A percentile compares a stretch with the other conserved stretches of the same genome.
Evolutionary conservation across 305 asterid species (phyloP).

Genomic region (Petunia hybrid): DNA sequence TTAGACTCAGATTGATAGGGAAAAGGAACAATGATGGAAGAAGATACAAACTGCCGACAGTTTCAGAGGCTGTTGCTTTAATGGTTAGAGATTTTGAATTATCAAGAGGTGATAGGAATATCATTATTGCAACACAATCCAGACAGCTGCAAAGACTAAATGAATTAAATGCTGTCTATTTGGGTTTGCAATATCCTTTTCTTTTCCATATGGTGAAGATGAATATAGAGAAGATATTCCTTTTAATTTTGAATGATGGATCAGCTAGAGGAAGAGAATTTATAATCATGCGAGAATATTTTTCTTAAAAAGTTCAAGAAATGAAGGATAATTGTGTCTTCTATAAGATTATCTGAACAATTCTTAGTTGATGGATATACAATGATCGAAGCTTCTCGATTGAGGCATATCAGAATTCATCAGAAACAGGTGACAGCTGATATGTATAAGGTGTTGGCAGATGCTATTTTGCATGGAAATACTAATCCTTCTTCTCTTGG

Average conservation of each 20-base stretch:
- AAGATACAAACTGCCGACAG: constrained; percentile 1
- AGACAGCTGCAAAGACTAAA: neutral
- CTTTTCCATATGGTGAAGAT: constrained; percentile 24
- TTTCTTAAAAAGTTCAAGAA: neutral
- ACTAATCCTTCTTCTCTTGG: neutral
- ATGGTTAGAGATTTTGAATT: constrained; percentile 11
- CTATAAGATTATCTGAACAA: constrained; percentile 22
- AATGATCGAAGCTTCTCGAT: neutral
- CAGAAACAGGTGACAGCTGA: neutral
- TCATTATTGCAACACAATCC: neutral
- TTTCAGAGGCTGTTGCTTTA: neutral
- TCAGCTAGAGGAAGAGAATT: neutral
- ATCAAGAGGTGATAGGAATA: neutral
- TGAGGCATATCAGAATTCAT: neutral
- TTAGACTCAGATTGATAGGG: too few relatives aligned
- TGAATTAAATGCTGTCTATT: neutral
- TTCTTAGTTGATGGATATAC: constrained; percentile 19
- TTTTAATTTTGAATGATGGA: neutral
- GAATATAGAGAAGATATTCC: constrained; percentile 20
- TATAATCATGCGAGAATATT: neutral
- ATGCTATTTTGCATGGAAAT: neutral
- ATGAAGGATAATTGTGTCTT: neutral
- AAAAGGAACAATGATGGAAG: neutral
- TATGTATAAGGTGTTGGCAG: neutral
- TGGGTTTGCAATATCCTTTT: constrained; percentile 16